Evolutionary conservation across 176 grass and related monocot species (phyloP).

Genomic region (Lolium multiflorum): DNA sequence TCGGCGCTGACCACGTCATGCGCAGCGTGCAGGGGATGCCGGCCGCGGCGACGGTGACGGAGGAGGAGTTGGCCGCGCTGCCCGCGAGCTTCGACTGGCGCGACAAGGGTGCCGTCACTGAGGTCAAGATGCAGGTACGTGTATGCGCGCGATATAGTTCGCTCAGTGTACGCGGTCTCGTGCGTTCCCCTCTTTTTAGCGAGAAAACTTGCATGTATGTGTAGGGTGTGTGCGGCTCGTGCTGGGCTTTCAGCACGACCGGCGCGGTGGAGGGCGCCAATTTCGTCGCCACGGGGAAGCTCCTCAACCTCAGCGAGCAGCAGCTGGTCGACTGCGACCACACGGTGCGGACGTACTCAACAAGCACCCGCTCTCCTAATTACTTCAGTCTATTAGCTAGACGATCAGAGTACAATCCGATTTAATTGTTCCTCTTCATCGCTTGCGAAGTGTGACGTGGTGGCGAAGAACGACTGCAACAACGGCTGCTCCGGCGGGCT

Average conservation of each 20-base stretch:
- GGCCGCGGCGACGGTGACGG: conserved; percentile 25
- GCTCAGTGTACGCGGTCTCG: neutral
- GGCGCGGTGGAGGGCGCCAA: conserved; percentile 50
- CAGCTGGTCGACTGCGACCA: conserved; percentile 72
- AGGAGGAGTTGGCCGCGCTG: conserved; percentile 53
- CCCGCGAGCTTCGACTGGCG: conserved; percentile 89
- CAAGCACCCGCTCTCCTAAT: too few species aligned
- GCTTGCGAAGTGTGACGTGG: conserved; percentile 52
- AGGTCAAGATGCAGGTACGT: conserved; percentile 76
- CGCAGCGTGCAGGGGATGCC: neutral
- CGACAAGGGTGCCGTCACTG: conserved; percentile 69
- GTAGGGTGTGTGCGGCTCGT: conserved; percentile 67
- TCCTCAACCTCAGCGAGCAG: conserved; percentile 56
- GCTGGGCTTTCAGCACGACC: conserved; percentile 60
- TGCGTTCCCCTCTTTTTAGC: neutral
- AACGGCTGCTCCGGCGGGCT: conserved; percentile 78
- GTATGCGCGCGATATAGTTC: neutral
- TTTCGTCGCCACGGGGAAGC: conserved; percentile 48
- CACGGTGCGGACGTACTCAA: conserved; percentile 40
- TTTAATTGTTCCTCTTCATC: neutral
- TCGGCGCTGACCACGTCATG: neutral
- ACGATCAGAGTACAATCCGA: neutral
- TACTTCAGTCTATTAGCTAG: neutral
- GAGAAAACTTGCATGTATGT: neutral
- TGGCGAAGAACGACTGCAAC: conserved; percentile 67